Conservation (phyloP, 2,329 filamentous ascomycete species). For the Ophiostoma novo-ulmi region DNA sequence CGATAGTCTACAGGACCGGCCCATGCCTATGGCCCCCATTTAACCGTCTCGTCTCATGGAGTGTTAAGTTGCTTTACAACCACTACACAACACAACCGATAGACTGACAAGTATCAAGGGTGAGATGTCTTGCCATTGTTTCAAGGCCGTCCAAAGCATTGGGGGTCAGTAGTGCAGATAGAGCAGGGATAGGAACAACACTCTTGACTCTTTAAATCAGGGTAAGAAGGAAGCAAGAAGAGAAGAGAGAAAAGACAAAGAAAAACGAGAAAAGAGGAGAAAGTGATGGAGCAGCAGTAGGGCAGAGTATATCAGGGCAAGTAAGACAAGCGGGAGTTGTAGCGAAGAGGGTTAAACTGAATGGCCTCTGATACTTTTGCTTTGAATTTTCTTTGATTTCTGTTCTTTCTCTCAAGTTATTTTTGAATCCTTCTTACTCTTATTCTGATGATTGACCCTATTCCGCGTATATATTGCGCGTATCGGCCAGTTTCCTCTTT, state of each 20-base stretch:
- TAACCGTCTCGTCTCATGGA: background rate
- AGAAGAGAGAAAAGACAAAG: background rate
- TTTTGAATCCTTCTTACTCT: background rate
- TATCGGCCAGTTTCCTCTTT: slow-evolving; percentile 7
- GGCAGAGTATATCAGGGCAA: background rate
- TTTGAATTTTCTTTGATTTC: background rate
- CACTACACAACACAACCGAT: no score
- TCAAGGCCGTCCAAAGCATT: background rate
- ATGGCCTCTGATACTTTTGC: background rate
- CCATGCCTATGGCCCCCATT: slow-evolving; percentile 9
- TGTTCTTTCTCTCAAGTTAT: background rate
- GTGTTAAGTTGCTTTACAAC: no score
- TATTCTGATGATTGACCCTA: background rate
- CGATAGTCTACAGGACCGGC: background rate
- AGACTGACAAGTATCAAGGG: background rate
- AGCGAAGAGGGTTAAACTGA: background rate
- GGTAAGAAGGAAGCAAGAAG: background rate
- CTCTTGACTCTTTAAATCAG: background rate
- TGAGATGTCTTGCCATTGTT: background rate
- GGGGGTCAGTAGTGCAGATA: background rate
- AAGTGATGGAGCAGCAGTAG: background rate
- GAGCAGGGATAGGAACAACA: no score
- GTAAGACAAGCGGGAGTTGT: background rate
- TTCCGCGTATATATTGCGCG: slow-evolving; percentile 5
- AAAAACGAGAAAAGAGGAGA: background rate